Evolutionary conservation across 2,329 filamentous ascomycete genomes (phyloP), one percentile per base, ranked within the genome.

Genomic region (Colletotrichum limetticola): DNA sequence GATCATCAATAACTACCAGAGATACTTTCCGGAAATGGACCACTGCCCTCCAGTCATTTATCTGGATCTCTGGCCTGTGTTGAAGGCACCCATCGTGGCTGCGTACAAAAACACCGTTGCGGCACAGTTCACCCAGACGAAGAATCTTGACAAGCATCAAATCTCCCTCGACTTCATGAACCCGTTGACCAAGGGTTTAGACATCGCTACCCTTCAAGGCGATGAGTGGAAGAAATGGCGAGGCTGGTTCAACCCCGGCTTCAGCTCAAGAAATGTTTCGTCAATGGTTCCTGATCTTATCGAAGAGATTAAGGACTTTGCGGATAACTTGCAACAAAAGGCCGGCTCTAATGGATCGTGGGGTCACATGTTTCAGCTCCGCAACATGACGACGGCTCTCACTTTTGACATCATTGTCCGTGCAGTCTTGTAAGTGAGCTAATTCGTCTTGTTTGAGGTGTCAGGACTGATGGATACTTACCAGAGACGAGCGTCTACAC

Each of bases 171-270:
- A 68, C n/a, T 70, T 61, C 35, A 72, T 73, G 58, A 61, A 68
- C 28, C 58, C 69, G 3, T 22, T 70, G n/a, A 73, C 66, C 2
- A 61, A 66, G 30, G 61, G 66, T 4, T 49, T 49, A 11, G 60
- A 70, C 8, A 57, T 73, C 2, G 24, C 60, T 7, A 70, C 66
- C 7, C 53, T 61, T 4, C 49, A 70, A 32, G 71, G 60, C 55
- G 60, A 69, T 4, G 66, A 69, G 26, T 74, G 61, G 67, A 74
- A 67, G 58, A 56, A 78, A 14, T 83, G 80, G 79, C 80, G 62
- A 69, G 76, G 72, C 49, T 68, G 78, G 46, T 79, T 84, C 26
- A 84, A 78, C 26, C 82, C 80, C 0, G 82, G 79, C 1, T 85
- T 85, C 46, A 37, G 42, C 22, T 55, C 61, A 14, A 71, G 68